phyloP scores from a whole-genome alignment of 2,329 filamentous ascomycete species.

The Trematosphaeria pertusa region DNA sequence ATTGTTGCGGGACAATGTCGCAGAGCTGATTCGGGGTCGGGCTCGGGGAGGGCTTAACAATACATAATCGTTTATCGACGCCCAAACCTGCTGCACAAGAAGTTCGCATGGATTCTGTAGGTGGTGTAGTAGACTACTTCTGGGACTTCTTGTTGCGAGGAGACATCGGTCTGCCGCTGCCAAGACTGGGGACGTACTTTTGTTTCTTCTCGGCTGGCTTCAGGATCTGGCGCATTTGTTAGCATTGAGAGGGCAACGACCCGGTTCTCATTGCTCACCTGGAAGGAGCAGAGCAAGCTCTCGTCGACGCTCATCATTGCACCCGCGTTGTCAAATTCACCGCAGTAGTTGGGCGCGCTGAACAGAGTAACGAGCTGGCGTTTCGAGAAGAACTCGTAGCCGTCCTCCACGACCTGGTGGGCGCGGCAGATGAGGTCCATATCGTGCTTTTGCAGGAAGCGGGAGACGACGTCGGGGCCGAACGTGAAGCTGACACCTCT shows the following conservation, averaged over 20 bases:
- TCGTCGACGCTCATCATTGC: slow-evolving; percentile 99
- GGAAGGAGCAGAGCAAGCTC: slow-evolving; percentile 97
- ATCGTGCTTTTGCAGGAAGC: slow-evolving; percentile 98
- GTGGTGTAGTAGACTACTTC: slow-evolving; percentile 62
- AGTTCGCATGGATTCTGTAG: slow-evolving; percentile 52
- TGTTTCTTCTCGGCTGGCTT: slow-evolving; percentile 99
- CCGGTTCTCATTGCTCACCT: slow-evolving; percentile 65
- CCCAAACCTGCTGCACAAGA: slow-evolving; percentile 87
- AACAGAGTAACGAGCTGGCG: slow-evolving; percentile 96
- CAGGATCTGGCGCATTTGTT: slow-evolving; percentile 73
- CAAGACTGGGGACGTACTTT: slow-evolving; percentile 92
- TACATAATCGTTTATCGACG: slow-evolving; percentile 71
- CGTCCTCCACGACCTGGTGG: slow-evolving; percentile 98
- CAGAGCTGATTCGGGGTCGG: slow-evolving; percentile 38
- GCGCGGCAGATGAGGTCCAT: slow-evolving; percentile 99
- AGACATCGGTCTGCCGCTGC: slow-evolving; percentile 73
- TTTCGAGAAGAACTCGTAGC: slow-evolving; percentile 99
- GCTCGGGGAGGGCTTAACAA: slow-evolving; percentile 43
- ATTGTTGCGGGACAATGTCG: slow-evolving; percentile 34
- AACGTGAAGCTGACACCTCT: slow-evolving; percentile 99
- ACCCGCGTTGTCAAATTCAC: slow-evolving; percentile 98
- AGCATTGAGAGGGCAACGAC: slow-evolving; percentile 13
- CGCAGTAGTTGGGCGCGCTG: slow-evolving; percentile 98
- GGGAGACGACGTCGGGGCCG: slow-evolving; percentile 93
- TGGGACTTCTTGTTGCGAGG: slow-evolving; percentile 71